Percentiles rank a stretch among this genome's conserved stretches.
phyloP scores from a whole-genome alignment of 2,329 filamentous ascomycete genomes.

The Coniochaeta ligniaria region DNA sequence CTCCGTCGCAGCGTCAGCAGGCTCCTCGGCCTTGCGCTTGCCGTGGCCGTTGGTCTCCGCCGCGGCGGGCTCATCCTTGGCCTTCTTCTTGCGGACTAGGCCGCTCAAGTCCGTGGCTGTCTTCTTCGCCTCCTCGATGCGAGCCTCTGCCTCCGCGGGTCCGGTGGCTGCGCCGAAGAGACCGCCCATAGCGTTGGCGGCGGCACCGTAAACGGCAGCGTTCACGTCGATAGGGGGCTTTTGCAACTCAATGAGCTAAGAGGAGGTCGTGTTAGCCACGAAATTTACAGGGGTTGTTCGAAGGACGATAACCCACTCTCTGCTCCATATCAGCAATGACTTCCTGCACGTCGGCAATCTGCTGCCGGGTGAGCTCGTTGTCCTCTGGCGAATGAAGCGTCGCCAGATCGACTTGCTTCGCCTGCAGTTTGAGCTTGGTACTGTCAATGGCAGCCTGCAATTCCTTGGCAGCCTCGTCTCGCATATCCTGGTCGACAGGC shows the following conservation, averaged over 20 bases:
- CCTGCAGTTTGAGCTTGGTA: constrained; percentile 62
- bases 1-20: constrained; percentile 15
- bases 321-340: constrained; percentile 74
- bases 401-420: constrained; percentile 60
- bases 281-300: constrained; percentile 10
- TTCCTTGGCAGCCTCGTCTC: constrained; percentile 63
- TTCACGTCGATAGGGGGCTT: constrained; percentile 53
- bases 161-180: constrained; percentile 58
- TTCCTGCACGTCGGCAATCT: constrained; percentile 68
- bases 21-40: constrained; percentile 35
- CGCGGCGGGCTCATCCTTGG: constrained; percentile 24
- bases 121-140: constrained; percentile 66
- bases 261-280: constrained; percentile 4
- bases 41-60: constrained; percentile 18
- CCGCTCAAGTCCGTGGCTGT: constrained; percentile 66
- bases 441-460: constrained; percentile 69
- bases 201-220: constrained; percentile 43
- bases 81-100: constrained; percentile 63
- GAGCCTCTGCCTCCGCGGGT: constrained; percentile 53
- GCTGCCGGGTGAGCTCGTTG: constrained; percentile 52
- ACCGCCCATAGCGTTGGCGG: constrained; percentile 44
- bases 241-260: constrained; percentile 60
- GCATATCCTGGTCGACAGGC: constrained; percentile 60
- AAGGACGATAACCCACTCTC: constrained; percentile 41
- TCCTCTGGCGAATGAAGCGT: constrained; percentile 59